These are phyloP conservation scores for Fusarium pseudograminearum DNA, from an alignment of 2,329 filamentous ascomycete species.

Conservation along the genomic window DNA sequence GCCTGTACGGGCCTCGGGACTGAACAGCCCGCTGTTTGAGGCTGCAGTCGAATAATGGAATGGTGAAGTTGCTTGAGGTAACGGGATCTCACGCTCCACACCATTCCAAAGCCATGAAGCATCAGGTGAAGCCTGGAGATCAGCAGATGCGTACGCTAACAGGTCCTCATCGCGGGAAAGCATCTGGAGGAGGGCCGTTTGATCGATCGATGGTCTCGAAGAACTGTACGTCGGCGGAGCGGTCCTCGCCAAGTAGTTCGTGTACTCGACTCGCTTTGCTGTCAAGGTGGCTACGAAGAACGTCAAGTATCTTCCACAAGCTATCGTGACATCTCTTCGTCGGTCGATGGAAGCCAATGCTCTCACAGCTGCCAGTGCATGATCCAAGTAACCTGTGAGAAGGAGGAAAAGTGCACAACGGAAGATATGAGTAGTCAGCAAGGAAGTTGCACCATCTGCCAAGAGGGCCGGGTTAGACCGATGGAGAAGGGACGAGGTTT, in stretches of 20 bases:
- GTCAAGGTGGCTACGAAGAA: conserved; percentile 82
- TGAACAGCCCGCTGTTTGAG: conserved; percentile 57
- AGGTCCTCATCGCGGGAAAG: conserved; percentile 81
- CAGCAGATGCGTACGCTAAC: conserved; percentile 85
- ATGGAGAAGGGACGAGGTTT: conserved; percentile 81
- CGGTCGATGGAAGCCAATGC: conserved; percentile 77
- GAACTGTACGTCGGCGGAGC: conserved; percentile 50
- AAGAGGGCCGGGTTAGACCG: conserved; percentile 70
- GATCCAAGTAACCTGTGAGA: conserved; percentile 77
- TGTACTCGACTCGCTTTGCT: conserved; percentile 63
- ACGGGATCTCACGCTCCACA: conserved; percentile 62
- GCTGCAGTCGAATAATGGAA: conserved; percentile 38
- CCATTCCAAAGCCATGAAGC: conserved; percentile 86
- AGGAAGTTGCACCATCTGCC: conserved; percentile 75
- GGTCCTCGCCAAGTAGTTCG: conserved; percentile 53
- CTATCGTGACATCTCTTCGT: conserved; percentile 77
- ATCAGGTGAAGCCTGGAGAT: conserved; percentile 83
- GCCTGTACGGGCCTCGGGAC: conserved; percentile 62
- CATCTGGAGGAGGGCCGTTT: conserved; percentile 50
- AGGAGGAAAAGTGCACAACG: conserved; percentile 85
- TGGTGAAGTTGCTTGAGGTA: conserved; percentile 41
- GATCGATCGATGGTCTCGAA: conserved; percentile 49
- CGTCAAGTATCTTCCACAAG: conserved; percentile 83
- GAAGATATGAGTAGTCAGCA: conserved; percentile 87
- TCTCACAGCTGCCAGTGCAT: conserved; percentile 79